Conservation (phyloP, 441 rosid genomes). For the Codiaeum variegatum region DNA sequence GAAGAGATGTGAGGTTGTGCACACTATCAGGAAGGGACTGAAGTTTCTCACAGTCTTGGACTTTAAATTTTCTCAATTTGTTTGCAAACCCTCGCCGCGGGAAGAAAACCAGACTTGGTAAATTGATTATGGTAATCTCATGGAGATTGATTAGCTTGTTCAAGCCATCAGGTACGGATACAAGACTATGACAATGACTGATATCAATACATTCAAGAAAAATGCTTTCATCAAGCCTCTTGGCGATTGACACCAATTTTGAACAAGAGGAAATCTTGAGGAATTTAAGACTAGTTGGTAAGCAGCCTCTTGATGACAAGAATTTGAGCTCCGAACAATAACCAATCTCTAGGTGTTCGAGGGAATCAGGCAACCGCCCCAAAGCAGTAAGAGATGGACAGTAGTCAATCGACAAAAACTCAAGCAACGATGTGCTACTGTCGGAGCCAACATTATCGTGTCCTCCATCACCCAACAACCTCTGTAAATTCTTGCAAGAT, state of each 20-base stretch:
- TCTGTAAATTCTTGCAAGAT: not conserved
- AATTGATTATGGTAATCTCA: not conserved
- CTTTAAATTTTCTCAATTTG: not conserved
- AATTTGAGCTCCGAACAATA: not conserved
- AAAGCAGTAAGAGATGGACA: not conserved
- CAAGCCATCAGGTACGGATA: not conserved
- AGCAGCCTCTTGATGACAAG: not conserved
- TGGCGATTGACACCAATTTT: not conserved
- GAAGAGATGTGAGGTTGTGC: slow-evolving; percentile 7
- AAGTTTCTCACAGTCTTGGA: not conserved
- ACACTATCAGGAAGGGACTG: not conserved
- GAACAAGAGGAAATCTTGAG: not conserved
- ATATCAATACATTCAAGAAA: not conserved
- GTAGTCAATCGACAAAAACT: not conserved
- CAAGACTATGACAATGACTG: not conserved
- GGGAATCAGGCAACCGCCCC: slow-evolving; percentile 4
- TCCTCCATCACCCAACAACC: not conserved
- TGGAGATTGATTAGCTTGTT: not conserved
- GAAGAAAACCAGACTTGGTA: not conserved
- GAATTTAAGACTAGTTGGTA: not conserved
- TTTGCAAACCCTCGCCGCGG: not conserved
- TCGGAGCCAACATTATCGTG: no score
- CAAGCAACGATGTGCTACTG: not conserved
- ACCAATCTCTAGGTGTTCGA: not conserved
- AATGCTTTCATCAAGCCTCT: not conserved